Evolutionary conservation across 805 yeast genomes (phyloP).

Genomic region (Barnettozyma sp.): DNA sequence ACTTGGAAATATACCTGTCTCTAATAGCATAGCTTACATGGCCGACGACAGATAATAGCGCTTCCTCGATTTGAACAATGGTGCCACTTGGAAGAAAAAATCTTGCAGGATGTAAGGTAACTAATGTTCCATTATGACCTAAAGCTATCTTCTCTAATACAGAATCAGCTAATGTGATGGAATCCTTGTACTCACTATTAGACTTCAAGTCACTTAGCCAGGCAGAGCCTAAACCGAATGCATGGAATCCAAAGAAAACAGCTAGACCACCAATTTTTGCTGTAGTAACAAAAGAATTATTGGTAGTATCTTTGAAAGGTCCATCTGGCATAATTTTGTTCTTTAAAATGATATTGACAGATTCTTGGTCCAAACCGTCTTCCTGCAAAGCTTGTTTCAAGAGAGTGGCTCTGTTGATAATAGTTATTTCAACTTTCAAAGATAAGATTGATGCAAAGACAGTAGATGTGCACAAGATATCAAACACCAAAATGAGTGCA

Average conservation of each 20-base stretch:
- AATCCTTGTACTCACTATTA: slow-evolving; percentile 18
- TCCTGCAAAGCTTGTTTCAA: slow-evolving; percentile 81
- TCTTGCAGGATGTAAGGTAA: slow-evolving; percentile 51
- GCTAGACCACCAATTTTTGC: slow-evolving; percentile 56
- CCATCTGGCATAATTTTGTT: slow-evolving; percentile 21
- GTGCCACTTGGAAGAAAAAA: slow-evolving; percentile 52
- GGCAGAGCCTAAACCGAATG: slow-evolving; percentile 61
- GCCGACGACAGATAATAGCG: slow-evolving; percentile 42
- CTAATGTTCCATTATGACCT: slow-evolving; percentile 43
- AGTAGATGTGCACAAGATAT: slow-evolving; percentile 66
- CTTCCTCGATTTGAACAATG: slow-evolving; percentile 56
- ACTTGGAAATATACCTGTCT: slow-evolving; percentile 75
- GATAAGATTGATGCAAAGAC: slow-evolving; percentile 80
- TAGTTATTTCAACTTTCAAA: slow-evolving; percentile 79
- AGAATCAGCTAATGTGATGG: slow-evolving; percentile 21
- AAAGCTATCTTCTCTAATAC: slow-evolving; percentile 26
- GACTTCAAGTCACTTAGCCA: slow-evolving; percentile 53
- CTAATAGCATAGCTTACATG: slow-evolving; percentile 61
- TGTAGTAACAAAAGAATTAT: slow-evolving; percentile 41
- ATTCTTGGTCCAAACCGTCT: slow-evolving; percentile 74
- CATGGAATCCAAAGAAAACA: slow-evolving; percentile 54
- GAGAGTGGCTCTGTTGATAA: slow-evolving; percentile 74
- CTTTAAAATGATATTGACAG: slow-evolving; percentile 62
- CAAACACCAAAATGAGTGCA: slow-evolving; percentile 62
- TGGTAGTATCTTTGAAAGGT: slow-evolving; percentile 25